Evolutionary conservation across 371 early-diverging fungal species (phyloP), one percentile per base, ranked within the genome.

Genomic region (Mortierella sp.): DNA sequence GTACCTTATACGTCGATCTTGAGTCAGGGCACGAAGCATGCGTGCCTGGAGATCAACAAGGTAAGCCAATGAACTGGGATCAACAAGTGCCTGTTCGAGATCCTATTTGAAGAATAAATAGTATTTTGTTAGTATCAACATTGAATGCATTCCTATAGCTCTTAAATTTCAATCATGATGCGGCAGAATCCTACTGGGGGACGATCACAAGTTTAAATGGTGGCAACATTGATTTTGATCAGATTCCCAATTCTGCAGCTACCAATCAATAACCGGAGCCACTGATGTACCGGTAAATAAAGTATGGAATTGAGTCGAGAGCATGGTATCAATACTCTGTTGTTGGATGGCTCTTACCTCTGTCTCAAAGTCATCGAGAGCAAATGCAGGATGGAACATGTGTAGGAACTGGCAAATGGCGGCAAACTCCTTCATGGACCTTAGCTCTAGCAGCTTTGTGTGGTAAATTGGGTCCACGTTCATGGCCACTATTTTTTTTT

Each of bases 381-480:
- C 75, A 55, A 85, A 86, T 22, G 79, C 85, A 15, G 73, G 70
- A 60, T 76, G 74, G 76, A 87, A 89, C 58, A 86, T 73, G 67
- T 85, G 85, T 15, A 87, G 62, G 70, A 89, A 89, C 75, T 89
- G 89, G 64, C 82, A 82, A 28, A 85, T 76, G 32, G 87, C 86
- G 13, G 87, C 87, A 79, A 89, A 89, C 63, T 86, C 84, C 82
- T 87, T 86, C 68, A 79, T 65, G 53, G 72, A 66, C 56, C 86
- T 75, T 15, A 88, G 84, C 72, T 83, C 69, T 66, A 72, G 42
- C n/a, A 77, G 78, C 63, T 57, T 58, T 59, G 69, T 57, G 56
- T 78, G 78, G 69, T 72, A 68, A 55, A 49, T 22, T 19, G 72
- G 73, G 66, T 72, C 69, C 51, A 72, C 57, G 66, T 72, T 78